Evolutionary conservation across 495 filamentous ascomycete species (phyloP).

Genomic region (Aspergillus bridgeri): DNA sequence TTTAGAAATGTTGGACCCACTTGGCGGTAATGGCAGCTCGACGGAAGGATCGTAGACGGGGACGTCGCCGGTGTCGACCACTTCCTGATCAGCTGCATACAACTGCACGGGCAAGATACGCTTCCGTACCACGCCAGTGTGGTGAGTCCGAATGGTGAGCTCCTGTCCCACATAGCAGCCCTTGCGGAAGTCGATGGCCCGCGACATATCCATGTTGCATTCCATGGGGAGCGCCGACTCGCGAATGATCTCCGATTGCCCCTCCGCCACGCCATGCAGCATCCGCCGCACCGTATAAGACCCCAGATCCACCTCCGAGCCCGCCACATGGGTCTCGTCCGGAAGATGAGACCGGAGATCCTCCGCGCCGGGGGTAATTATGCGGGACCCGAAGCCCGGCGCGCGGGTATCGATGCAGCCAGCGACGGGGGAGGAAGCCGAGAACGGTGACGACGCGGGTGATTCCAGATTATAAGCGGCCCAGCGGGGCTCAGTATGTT

Average conservation of each 20-base stretch:
- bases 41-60: conserved; percentile 52
- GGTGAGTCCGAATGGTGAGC: conserved; percentile 88
- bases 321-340: conserved; percentile 34
- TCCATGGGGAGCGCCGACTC: conserved; percentile 75
- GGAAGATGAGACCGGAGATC: conserved; percentile 37
- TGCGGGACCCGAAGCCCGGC: conserved; percentile 62
- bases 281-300: conserved; percentile 69
- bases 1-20: conserved; percentile 44
- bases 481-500: conserved; percentile 42
- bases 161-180: conserved; percentile 98
- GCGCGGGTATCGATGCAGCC: conserved; percentile 60
- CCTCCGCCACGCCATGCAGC: conserved; percentile 78
- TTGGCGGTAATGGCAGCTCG: conserved; percentile 23
- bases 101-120: conserved; percentile 79
- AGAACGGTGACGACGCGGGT: conserved; percentile 29
- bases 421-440: conserved; percentile 26
- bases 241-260: conserved; percentile 67
- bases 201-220: conserved; percentile 77
- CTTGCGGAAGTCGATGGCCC: conserved; percentile 86
- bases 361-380: conserved; percentile 45
- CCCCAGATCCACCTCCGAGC: conserved; percentile 31
- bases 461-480: conserved; percentile 43
- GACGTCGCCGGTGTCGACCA: conserved; percentile 31
- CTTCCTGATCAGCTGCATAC: conserved; percentile 46
- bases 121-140: conserved; percentile 90